Evolutionary conservation across 306 rosid genomes (phyloP).

Genomic region (Sphenostylis stenocarpa): DNA sequence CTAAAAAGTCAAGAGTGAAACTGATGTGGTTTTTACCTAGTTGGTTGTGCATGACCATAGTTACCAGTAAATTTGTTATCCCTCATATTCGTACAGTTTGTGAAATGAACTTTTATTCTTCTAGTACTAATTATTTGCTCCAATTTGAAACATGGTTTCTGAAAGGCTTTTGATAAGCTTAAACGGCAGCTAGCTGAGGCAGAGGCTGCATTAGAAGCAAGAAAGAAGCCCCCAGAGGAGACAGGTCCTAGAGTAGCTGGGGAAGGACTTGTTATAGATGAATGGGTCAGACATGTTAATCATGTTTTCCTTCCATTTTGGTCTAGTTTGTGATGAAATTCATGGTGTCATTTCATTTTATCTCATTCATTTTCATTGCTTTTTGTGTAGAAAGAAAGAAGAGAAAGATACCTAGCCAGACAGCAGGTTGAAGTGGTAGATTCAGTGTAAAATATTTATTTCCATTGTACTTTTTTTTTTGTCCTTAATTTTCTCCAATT

Average conservation of each 20-base stretch:
- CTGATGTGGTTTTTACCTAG: background rate
- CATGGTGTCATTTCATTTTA: background rate
- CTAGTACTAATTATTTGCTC: background rate
- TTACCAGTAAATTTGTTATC: background rate
- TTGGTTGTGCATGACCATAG: background rate
- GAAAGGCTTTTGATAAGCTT: constrained; percentile 73
- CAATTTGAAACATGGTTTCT: constrained; percentile 6
- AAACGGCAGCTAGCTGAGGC: constrained; percentile 77
- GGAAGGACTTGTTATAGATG: constrained; percentile 87
- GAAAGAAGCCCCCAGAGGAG: constrained; percentile 74
- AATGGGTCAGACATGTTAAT: constrained; percentile 65
- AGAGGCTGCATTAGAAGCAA: constrained; percentile 69
- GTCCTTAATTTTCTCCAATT: constrained; percentile 32
- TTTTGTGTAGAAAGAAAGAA: constrained; percentile 69
- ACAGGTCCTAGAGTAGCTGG: constrained; percentile 63
- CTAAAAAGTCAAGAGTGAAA: background rate
- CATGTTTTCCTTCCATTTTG: constrained; percentile 14
- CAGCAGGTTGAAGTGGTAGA: constrained; percentile 79
- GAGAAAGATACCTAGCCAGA: constrained; percentile 85
- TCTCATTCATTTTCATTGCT: background rate
- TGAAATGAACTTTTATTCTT: background rate
- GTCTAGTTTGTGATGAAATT: background rate
- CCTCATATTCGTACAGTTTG: background rate
- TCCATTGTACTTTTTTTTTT: background rate
- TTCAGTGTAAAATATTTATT: constrained; percentile 51